Evolutionary conservation across 352 stramenopile genomes (phyloP), one percentile per base, ranked within the genome.

Genomic region (Globisporangium echinulatum): DNA sequence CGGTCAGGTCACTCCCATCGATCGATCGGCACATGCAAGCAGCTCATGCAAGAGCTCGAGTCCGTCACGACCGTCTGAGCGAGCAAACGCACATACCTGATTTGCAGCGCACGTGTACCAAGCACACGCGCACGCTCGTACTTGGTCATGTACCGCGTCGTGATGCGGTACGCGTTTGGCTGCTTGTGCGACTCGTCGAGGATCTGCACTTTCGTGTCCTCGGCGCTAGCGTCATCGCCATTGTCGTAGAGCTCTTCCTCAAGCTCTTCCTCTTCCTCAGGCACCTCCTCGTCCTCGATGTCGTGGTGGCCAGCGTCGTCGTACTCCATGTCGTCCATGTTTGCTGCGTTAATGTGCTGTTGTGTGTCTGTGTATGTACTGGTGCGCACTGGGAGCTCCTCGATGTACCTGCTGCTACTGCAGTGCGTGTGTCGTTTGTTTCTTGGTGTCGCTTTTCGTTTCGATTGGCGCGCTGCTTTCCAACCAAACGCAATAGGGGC

Each of bases 111-210:
- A 15, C 97, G 80, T 56, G 97, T 99, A 42, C 97, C 97, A 15
- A 99, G 74, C 54, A 99, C 96, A 43, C 97, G 87, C 14, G 97
- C 97, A 61, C 93, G 79, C 74, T 99, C 97, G 78, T 99, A 99
- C 83, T 99, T 99, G 53, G 97, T 99, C 82, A 99, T 97, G 82
- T 99, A 99, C 46, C 88, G 79, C 8, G 96, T 99, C 33, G 97
- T 99, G 63, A 99, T 97, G 62, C 95, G 82, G 57, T 94, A 79
- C 17, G 74, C 75, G 66, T 96, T 96, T 14, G 85, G 82, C 66
- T 91, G 76, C 58, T 90, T 91, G 67, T 94, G 82, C 19, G 81
- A 92, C 62, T 92, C 85, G 69, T 94, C 83, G 17, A 92, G 70
- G 61, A 94, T 72, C 62, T 85, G 79, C 47, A 92, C 63, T 62